Evolutionary conservation across 2,329 filamentous ascomycete species (phyloP).

Genomic region (Cladophialophora immunda): DNA sequence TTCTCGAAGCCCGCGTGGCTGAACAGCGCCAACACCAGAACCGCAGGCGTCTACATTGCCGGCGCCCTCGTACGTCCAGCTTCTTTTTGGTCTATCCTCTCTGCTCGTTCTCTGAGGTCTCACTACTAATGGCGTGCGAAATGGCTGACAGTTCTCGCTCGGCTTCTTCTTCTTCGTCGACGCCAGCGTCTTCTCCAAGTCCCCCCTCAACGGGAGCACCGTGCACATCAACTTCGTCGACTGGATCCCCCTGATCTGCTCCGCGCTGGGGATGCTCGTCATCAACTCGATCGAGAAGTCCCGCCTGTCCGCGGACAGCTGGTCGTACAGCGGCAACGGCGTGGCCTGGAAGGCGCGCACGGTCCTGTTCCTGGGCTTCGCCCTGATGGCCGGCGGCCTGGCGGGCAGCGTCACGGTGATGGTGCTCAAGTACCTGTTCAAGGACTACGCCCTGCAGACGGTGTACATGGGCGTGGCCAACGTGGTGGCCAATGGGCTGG

Average conservation of each 20-base stretch:
- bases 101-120: background rate
- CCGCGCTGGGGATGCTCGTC: constrained; percentile 73
- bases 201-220: constrained; percentile 66
- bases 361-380: constrained; percentile 74
- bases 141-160: constrained; percentile 66
- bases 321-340: constrained; percentile 70
- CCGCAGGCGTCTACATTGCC: constrained; percentile 71
- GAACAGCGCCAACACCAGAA: constrained; percentile 70
- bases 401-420: constrained; percentile 73
- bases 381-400: constrained; percentile 72
- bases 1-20: constrained; percentile 73
- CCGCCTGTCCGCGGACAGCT: constrained; percentile 69
- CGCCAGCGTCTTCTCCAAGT: constrained; percentile 70
- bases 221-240: constrained; percentile 75
- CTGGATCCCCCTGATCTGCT: constrained; percentile 77
- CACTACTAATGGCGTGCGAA: background rate
- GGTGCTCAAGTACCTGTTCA: constrained; percentile 73
- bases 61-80: constrained; percentile 68
- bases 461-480: constrained; percentile 74
- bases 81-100: constrained; percentile 2
- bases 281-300: constrained; percentile 78
- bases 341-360: constrained; percentile 76
- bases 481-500: constrained; percentile 69
- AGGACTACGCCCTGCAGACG: constrained; percentile 66
- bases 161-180: constrained; percentile 76